A percentile compares a stretch with the other conserved stretches of the same genome.
These are phyloP conservation scores for Angomonas deanei DNA, from an alignment of 208 protist genomes.

Conservation along the genomic window DNA sequence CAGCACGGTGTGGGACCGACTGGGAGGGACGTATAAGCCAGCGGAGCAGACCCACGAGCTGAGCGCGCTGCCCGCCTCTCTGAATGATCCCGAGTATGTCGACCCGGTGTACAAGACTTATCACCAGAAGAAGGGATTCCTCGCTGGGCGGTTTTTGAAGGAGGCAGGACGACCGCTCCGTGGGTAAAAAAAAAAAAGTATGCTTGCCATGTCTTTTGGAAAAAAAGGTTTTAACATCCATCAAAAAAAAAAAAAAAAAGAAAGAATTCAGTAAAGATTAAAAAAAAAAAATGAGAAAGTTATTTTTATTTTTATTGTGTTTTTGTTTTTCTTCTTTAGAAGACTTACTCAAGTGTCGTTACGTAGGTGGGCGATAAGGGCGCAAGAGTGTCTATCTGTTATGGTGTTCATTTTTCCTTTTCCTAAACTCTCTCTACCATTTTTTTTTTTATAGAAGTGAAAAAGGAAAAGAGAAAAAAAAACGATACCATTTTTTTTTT, in stretches of 20 bases:
- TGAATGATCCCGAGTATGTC: conserved; percentile 22
- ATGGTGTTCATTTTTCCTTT: not conserved
- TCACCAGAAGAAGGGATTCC: conserved; percentile 41
- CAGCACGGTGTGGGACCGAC: conserved; percentile 91
- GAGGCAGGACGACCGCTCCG: conserved; percentile 16
- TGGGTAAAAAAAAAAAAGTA: conserved; percentile 8
- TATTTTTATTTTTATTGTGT: not conserved
- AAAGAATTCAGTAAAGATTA: not conserved
- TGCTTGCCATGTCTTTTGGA: not conserved
- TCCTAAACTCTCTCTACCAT: not conserved
- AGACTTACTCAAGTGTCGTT: too few species aligned
- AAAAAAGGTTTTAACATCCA: conserved; percentile 11
- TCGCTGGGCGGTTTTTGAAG: conserved; percentile 43
- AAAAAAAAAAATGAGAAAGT: not conserved
- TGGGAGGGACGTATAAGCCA: conserved; percentile 81
- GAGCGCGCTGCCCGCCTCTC: conserved; percentile 7
- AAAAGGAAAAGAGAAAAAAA: too few species aligned
- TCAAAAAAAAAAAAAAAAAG: conserved; percentile 2
- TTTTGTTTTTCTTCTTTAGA: not conserved
- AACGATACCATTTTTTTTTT: conserved; percentile 13
- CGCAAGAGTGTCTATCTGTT: too few species aligned
- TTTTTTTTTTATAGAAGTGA: conserved; percentile 2
- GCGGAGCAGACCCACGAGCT: conserved; percentile 72
- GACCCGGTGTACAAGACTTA: conserved; percentile 47
- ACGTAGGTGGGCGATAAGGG: too few species aligned